Conservation (phyloP, 2,329 filamentous ascomycete genomes). For the Alternaria incomplexa region DNA sequence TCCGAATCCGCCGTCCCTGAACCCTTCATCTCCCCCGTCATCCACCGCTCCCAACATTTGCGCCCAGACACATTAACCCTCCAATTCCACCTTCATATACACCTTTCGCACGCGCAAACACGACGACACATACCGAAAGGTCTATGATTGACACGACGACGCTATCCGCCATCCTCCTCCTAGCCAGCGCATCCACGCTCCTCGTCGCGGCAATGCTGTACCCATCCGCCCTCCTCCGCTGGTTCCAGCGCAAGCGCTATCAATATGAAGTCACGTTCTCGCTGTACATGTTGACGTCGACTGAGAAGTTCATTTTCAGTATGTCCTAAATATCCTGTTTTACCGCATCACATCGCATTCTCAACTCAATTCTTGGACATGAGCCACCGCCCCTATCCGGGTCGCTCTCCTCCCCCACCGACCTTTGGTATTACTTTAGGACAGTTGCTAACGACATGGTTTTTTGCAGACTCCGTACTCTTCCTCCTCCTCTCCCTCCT, state of each 20-base stretch:
- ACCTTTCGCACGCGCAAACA: neutral
- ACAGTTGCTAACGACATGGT: neutral
- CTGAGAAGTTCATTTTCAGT: slow-evolving; percentile 98
- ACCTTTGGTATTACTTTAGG: neutral
- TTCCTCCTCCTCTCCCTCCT: slow-evolving; percentile 89
- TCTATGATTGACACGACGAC: slow-evolving; percentile 44
- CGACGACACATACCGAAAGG: neutral
- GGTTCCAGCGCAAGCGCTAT: slow-evolving; percentile 94
- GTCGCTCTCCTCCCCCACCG: neutral
- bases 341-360: neutral
- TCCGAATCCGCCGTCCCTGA: slow-evolving; percentile 13
- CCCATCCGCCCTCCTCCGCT: slow-evolving; percentile 69
- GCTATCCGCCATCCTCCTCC: slow-evolving; percentile 45
- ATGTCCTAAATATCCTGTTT: slow-evolving; percentile 48
- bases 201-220: slow-evolving; percentile 54
- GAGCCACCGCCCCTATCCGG: neutral
- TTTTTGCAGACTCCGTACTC: slow-evolving; percentile 76
- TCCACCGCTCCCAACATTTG: neutral
- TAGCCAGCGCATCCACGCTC: slow-evolving; percentile 47
- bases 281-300: slow-evolving; percentile 95
- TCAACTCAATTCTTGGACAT: neutral
- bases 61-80: neutral
- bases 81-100: neutral
- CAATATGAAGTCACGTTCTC: slow-evolving; percentile 98
- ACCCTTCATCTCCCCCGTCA: slow-evolving; percentile 4